These are phyloP conservation scores for Kwoniella newhampshirensis DNA, from an alignment of 768 basidiomycete genomes.

Conservation along the genomic window DNA sequence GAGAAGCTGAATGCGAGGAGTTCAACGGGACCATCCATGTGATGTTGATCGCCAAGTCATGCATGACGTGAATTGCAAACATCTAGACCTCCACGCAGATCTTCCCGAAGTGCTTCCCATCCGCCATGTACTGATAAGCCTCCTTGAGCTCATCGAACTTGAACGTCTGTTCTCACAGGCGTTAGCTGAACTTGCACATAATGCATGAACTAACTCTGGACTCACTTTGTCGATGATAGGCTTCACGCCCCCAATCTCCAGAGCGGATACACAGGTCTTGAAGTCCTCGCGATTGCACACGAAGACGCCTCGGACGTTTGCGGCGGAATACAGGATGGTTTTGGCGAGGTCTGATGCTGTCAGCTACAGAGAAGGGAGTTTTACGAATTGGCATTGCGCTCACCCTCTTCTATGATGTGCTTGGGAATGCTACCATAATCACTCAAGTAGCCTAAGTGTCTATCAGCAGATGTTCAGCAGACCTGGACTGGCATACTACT, in stretches of 20 bases:
- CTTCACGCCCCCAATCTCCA: constrained; percentile 57
- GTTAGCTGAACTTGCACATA: not conserved
- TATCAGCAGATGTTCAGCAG: not conserved
- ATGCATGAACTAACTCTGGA: not conserved
- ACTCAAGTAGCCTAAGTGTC: constrained; percentile 30
- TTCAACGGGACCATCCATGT: too few relatives aligned
- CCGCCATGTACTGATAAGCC: constrained; percentile 61
- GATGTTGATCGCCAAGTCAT: too few relatives aligned
- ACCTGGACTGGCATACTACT: not conserved
- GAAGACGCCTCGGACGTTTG: constrained; percentile 50
- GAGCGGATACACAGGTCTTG: constrained; percentile 60
- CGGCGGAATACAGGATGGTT: constrained; percentile 55
- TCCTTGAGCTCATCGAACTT: constrained; percentile 60
- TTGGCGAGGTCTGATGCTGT: constrained; percentile 46
- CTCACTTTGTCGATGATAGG: constrained; percentile 62
- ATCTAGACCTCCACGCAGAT: constrained; percentile 37
- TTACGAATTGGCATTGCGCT: not conserved
- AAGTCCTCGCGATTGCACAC: constrained; percentile 60
- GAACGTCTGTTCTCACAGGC: constrained; percentile 57
- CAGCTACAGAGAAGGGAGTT: not conserved
- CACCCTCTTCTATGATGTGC: constrained; percentile 35
- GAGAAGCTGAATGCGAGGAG: too few relatives aligned
- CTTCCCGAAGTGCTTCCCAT: constrained; percentile 65
- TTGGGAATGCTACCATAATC: constrained; percentile 36
- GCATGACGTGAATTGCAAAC: not conserved